Percentiles rank a stretch among this genome's conserved stretches.
Conservation (phyloP, 148 eudicot genomes). For the Dysphania ambrosioides region DNA sequence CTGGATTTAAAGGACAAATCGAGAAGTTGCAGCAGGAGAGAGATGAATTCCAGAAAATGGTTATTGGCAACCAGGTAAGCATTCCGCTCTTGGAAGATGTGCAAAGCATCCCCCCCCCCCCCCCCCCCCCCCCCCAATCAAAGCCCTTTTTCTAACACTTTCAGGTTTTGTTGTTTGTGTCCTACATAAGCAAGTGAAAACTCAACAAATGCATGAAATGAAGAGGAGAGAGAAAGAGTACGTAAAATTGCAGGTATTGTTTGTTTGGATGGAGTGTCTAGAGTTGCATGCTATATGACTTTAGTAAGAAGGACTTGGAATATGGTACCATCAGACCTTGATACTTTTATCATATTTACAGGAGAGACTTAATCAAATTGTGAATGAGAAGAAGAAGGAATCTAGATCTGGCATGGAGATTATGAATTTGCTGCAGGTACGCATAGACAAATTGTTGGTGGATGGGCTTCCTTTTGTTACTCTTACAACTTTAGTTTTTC, state of each 20-base stretch:
- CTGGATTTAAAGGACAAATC: constrained; percentile 83
- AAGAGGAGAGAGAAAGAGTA: constrained; percentile 98
- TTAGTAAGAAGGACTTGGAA: background rate
- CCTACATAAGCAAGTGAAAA: constrained; percentile 73
- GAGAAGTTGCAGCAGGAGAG: constrained; percentile 96
- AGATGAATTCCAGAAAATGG: constrained; percentile 99
- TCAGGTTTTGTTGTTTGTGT: constrained; percentile 12
- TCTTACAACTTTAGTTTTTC: background rate
- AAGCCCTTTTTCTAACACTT: background rate
- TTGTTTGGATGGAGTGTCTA: background rate
- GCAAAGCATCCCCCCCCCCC: background rate
- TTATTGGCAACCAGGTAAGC: constrained; percentile 90
- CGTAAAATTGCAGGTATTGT: constrained; percentile 79
- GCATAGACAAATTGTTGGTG: constrained; percentile 12
- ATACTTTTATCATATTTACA: constrained; percentile 26
- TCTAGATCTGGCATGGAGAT: constrained; percentile 99
- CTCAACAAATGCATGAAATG: constrained; percentile 97
- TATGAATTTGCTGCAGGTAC: constrained; percentile 95
- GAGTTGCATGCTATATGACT: background rate
- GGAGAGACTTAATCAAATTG: constrained; percentile 90
- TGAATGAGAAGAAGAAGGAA: constrained; percentile 99
- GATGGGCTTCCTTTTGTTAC: constrained; percentile 1
- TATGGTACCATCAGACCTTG: background rate
- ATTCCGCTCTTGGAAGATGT: background rate
- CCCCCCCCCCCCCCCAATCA: background rate